phyloP scores from a whole-genome alignment of 2,329 filamentous ascomycete species.

The Zasmidium cellare region DNA sequence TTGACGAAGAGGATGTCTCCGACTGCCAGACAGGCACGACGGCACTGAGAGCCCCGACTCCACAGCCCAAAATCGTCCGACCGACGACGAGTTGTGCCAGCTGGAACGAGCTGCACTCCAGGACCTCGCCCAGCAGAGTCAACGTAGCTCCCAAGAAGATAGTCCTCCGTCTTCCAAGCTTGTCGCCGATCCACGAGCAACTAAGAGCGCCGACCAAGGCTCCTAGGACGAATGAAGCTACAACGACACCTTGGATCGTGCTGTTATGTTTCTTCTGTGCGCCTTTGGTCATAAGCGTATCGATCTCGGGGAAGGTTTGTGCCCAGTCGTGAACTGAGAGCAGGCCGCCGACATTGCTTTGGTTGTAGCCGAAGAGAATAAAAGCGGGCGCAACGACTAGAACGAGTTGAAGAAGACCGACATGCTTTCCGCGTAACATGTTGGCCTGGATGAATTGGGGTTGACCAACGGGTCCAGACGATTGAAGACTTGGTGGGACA shows the following conservation, averaged over 20 bases:
- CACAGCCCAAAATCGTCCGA: conserved; percentile 51
- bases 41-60: conserved; percentile 31
- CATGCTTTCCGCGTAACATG: no score
- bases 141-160: conserved; percentile 34
- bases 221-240: conserved; percentile 56
- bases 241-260: conserved; percentile 5
- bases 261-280: neutral
- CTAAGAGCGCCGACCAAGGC: conserved; percentile 58
- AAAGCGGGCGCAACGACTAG: no score
- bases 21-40: conserved; percentile 46
- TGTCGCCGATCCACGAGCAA: conserved; percentile 49
- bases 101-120: conserved; percentile 54
- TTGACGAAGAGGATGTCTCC: conserved; percentile 32
- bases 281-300: neutral
- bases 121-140: conserved; percentile 54
- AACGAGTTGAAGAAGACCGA: no score
- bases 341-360: neutral
- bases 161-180: conserved; percentile 46
- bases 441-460: no score
- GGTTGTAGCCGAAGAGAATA: neutral
- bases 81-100: conserved; percentile 48
- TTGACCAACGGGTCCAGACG: no score
- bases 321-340: neutral
- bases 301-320: neutral
- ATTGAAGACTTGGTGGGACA: no score